Evolutionary conservation across 208 protist genomes (phyloP).

Genomic region (Novymonas esmeraldas): DNA sequence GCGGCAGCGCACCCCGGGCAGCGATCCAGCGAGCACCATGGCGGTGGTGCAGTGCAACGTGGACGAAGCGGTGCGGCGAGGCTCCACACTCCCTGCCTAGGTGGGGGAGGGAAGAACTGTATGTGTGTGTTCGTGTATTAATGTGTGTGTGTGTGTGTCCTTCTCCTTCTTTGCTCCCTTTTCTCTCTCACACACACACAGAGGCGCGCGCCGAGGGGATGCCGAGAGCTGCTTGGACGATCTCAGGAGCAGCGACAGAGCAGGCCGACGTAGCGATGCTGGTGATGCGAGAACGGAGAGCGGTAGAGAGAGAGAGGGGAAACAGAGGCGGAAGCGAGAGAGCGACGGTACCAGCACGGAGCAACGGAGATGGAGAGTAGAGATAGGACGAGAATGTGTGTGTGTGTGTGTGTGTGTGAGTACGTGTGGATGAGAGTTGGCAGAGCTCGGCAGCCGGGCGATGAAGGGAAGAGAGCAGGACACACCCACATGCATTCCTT

Average conservation of each 20-base stretch:
- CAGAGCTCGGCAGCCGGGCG: too few relatives aligned
- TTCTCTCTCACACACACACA: not conserved
- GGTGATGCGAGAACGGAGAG: too few relatives aligned
- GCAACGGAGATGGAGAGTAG: not conserved
- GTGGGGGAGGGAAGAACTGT: not conserved
- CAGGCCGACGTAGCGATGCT: too few relatives aligned
- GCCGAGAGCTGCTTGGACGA: too few relatives aligned
- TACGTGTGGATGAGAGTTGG: too few relatives aligned
- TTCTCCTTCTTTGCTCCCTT: not conserved
- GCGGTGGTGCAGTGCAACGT: not conserved
- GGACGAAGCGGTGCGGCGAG: not conserved
- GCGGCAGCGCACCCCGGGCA: slow-evolving; percentile 52
- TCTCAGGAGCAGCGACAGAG: too few relatives aligned
- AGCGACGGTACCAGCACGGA: not conserved
- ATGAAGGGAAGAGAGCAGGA: too few relatives aligned
- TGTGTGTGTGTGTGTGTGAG: not conserved
- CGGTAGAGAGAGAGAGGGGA: slow-evolving; percentile 3
- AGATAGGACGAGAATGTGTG: not conserved
- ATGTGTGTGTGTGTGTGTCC: not conserved
- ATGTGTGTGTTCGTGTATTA: not conserved
- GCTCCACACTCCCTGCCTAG: too few relatives aligned
- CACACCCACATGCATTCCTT: not conserved
- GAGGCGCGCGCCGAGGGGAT: not conserved
- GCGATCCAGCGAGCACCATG: slow-evolving; percentile 6
- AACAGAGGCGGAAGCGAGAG: not conserved